Percentiles rank a stretch among this genome's conserved stretches.
phyloP scores from a whole-genome alignment of 1,284 basidiomycete genomes.

The Porphyrellus sp. region DNA sequence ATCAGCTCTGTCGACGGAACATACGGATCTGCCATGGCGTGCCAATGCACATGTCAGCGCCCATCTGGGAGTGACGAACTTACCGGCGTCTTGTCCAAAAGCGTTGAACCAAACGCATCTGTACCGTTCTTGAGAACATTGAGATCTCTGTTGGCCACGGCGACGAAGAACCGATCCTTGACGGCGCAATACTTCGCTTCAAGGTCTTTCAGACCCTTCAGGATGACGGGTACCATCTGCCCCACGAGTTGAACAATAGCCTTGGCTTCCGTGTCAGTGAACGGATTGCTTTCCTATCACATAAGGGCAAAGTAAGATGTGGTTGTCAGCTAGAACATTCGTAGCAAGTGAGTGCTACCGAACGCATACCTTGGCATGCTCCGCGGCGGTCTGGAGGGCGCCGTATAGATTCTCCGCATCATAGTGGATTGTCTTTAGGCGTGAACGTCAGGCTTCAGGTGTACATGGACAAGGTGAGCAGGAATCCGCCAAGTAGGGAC shows the following conservation, averaged over 20 bases:
- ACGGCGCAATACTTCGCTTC: not conserved
- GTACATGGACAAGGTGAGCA: not conserved
- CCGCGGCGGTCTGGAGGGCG: not conserved
- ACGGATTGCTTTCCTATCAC: not conserved
- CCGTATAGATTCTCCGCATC: rapidly evolving
- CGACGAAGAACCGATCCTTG: too few species aligned
- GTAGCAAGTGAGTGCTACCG: not conserved
- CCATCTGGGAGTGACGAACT: not conserved
- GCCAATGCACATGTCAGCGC: not conserved
- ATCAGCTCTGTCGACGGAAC: not conserved
- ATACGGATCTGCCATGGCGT: not conserved
- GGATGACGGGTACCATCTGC: not conserved
- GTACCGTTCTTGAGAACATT: not conserved
- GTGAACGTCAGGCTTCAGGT: not conserved
- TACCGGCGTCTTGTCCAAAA: not conserved
- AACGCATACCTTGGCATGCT: slow-evolving; percentile 1
- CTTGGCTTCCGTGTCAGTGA: not conserved
- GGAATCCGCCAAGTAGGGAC: not conserved
- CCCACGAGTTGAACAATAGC: rapidly evolving
- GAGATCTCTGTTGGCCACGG: not conserved
- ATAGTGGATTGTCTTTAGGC: not conserved
- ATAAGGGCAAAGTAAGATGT: not conserved
- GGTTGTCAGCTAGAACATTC: not conserved
- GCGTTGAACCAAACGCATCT: not conserved
- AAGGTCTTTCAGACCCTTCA: not conserved